Base-by-base conservation (phyloP, 1,284 basidiomycete species). In the Ganoderma resinaceum region DNA sequence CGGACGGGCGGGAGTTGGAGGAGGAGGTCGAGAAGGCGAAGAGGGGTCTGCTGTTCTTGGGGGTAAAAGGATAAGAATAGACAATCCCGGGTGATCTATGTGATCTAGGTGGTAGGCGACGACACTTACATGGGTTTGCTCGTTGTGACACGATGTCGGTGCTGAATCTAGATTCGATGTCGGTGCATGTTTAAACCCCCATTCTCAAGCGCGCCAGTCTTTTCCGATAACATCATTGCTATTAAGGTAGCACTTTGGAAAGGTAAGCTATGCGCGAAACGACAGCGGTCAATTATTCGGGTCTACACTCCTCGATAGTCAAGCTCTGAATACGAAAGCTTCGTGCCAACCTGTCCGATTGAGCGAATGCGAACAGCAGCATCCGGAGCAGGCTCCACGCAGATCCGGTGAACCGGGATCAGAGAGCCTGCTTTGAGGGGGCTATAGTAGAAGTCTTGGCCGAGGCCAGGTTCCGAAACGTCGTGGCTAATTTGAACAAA, bases 1-100 rank as follows among this genome's bases (percentile, higher is more conserved):
- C 85, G 62, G 93, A 98, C 76, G 94, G 87, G 63, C 82, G 95
- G 67, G 87, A 87, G 66, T 80, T 97, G 62, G 93, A 95, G 79
- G 89, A 89, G 76, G 90, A 87, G 40, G 93, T 93, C 1, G 93
- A 91, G 78, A 84, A 89, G 73, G 90, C 94, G 58, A 91, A 91
- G 80, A 85, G 91, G 69, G 96, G 96, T 0, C 80, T 97, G 80
- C 81, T 94, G 74, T 97, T 97, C 78, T 84, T 96, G 68, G 91
- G 92, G 52, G 85, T 96, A 68, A 95, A 94, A 67, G 68, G 53
- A 20, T 63, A 94, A 67, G 68, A 43, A 20, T 63, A 49, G 49
- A 55, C 20, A 35, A 7, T 11, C 7, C 35, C 20, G 31, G 5
- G n/a, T 38, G 46, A 4, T 49, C 11, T 20, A n/a, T 40, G 12